Conservation (phyloP, 2,329 filamentous ascomycete genomes). For the Exophiala oligosperma region DNA sequence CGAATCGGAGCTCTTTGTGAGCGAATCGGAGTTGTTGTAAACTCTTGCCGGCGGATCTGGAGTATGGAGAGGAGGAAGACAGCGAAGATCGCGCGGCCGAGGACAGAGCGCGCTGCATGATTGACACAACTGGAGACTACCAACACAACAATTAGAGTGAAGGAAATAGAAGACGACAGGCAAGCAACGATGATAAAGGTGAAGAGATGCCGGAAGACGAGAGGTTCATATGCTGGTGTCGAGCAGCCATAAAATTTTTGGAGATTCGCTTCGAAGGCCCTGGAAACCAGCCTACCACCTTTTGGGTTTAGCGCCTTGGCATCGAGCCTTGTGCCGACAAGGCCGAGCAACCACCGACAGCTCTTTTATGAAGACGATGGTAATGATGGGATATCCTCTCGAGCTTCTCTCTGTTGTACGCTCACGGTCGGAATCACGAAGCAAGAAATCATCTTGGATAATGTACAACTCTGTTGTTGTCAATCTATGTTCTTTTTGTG, state of each 20-base stretch:
- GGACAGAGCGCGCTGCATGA: slow-evolving; percentile 94
- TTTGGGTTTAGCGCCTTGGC: slow-evolving; percentile 10
- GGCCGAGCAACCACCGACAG: background rate
- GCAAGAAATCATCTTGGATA: too few relatives aligned
- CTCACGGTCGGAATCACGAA: too few relatives aligned
- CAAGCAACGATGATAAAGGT: background rate
- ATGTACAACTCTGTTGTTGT: too few relatives aligned
- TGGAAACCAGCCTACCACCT: slow-evolving; percentile 4
- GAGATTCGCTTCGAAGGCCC: slow-evolving; percentile 20
- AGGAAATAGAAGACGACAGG: background rate
- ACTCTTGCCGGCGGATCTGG: slow-evolving; percentile 60
- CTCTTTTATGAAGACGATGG: background rate
- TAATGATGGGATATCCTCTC: too few relatives aligned
- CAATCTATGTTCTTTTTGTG: background rate
- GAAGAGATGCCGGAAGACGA: slow-evolving; percentile 32
- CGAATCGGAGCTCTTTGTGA: slow-evolving; percentile 90
- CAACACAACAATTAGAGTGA: slow-evolving; percentile 9
- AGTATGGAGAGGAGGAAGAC: slow-evolving; percentile 64
- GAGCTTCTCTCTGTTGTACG: too few relatives aligned
- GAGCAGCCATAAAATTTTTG: slow-evolving; percentile 29
- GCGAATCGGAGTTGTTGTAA: slow-evolving; percentile 93
- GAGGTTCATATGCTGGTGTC: slow-evolving; percentile 14
- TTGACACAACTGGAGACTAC: slow-evolving; percentile 39
- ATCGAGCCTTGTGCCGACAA: background rate
- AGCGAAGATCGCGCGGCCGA: slow-evolving; percentile 77